Evolutionary conservation across 2,329 filamentous ascomycete genomes (phyloP).

Genomic region (Alternaria dauci): DNA sequence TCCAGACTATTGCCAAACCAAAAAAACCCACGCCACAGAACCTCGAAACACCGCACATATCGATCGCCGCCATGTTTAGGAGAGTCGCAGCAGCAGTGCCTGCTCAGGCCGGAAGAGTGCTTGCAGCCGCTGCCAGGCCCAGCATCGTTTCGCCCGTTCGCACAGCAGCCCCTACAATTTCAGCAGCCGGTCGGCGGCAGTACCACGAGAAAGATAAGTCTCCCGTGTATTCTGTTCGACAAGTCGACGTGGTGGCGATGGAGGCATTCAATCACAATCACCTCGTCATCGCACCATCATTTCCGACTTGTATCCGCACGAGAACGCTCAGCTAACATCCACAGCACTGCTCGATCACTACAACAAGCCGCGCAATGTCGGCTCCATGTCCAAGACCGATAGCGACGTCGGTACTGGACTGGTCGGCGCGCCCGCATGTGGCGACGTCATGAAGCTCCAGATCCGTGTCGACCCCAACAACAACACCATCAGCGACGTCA

Average conservation of each 20-base stretch:
- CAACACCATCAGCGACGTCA: slow-evolving; percentile 90
- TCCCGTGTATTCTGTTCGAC: slow-evolving; percentile 7
- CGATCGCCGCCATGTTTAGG: slow-evolving; percentile 62
- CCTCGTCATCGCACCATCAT: slow-evolving; percentile 11
- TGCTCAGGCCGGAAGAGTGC: slow-evolving; percentile 60
- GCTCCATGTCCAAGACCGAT: slow-evolving; percentile 80
- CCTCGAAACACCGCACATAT: slow-evolving; percentile 24
- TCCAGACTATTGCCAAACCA: slow-evolving; percentile 3
- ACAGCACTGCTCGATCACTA: slow-evolving; percentile 78
- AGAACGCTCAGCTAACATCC: slow-evolving; percentile 51
- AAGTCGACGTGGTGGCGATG: slow-evolving; percentile 23
- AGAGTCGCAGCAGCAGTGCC: slow-evolving; percentile 64
- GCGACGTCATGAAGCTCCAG: slow-evolving; percentile 93
- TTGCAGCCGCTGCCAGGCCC: slow-evolving; percentile 59
- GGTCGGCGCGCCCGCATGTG: slow-evolving; percentile 87
- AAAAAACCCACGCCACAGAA: neutral
- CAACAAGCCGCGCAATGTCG: slow-evolving; percentile 79
- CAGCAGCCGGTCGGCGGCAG: slow-evolving; percentile 54
- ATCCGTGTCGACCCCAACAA: slow-evolving; percentile 89
- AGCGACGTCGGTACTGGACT: slow-evolving; percentile 87
- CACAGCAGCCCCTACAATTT: slow-evolving; percentile 54
- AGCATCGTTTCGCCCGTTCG: slow-evolving; percentile 58
- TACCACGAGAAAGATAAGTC: slow-evolving; percentile 74
- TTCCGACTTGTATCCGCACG: neutral
- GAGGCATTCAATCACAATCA: slow-evolving; percentile 8